Conservation (phyloP, 1,139 yeast species). For the Debaryomycetaceae sp. region DNA sequence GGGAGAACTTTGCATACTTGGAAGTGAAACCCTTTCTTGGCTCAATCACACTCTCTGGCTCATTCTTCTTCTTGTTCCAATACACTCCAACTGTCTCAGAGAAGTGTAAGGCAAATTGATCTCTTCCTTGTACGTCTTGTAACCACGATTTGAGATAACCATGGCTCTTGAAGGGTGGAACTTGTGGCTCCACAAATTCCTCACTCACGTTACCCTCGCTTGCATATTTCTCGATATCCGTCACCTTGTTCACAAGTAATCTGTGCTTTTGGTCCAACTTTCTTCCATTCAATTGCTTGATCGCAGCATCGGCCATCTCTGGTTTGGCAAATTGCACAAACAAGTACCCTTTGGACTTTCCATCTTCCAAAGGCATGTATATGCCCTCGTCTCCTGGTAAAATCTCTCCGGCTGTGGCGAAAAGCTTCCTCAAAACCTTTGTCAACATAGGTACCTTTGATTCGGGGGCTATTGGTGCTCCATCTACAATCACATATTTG, state of each 20-base stretch:
- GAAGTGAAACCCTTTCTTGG: conserved; percentile 85
- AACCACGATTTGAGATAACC: conserved; percentile 91
- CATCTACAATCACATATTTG: conserved; percentile 83
- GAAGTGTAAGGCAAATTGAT: conserved; percentile 79
- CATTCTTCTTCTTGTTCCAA: conserved; percentile 79
- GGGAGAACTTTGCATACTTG: conserved; percentile 85
- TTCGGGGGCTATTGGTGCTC: conserved; percentile 94
- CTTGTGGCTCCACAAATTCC: conserved; percentile 66
- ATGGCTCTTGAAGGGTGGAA: conserved; percentile 67
- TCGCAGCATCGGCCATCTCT: conserved; percentile 72
- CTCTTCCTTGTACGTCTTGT: conserved; percentile 85
- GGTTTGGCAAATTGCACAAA: conserved; percentile 78
- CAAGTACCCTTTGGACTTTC: conserved; percentile 81
- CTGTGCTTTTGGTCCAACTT: conserved; percentile 93
- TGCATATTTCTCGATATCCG: conserved; percentile 83
- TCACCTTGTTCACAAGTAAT: conserved; percentile 74
- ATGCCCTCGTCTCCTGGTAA: conserved; percentile 67
- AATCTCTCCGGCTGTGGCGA: conserved; percentile 65
- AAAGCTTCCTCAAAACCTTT: conserved; percentile 80
- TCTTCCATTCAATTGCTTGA: conserved; percentile 78
- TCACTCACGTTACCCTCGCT: conserved; percentile 60
- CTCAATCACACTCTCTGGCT: conserved; percentile 75
- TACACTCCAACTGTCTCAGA: conserved; percentile 79
- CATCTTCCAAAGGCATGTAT: conserved; percentile 77
- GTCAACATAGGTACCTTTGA: conserved; percentile 78